Evolutionary conservation across 2,329 filamentous ascomycete species (phyloP).

Genomic region (Pyrenochaeta sp.): DNA sequence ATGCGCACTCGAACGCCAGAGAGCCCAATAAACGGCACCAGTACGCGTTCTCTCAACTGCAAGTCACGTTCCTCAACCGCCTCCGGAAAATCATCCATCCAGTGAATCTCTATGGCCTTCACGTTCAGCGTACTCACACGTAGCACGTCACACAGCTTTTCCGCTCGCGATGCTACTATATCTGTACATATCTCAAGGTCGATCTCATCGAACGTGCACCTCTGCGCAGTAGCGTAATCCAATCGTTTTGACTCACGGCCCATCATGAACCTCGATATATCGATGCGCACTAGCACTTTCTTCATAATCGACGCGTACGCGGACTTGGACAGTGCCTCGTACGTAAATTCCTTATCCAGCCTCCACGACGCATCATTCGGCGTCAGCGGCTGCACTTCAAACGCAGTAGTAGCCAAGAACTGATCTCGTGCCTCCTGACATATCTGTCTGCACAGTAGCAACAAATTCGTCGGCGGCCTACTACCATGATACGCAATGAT

Average conservation of each 20-base stretch:
- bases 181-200: slow-evolving; percentile 8
- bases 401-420: slow-evolving; percentile 8
- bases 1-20: slow-evolving; percentile 2
- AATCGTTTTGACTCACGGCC: background rate
- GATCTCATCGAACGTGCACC: slow-evolving; percentile 9
- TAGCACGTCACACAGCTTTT: slow-evolving; percentile 10
- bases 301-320: background rate
- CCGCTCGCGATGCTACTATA: slow-evolving; percentile 1
- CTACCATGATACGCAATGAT: slow-evolving; percentile 9
- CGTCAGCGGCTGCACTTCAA: slow-evolving; percentile 16
- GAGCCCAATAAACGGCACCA: slow-evolving; percentile 12
- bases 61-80: slow-evolving; percentile 3
- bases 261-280: slow-evolving; percentile 6
- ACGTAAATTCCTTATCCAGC: slow-evolving; percentile 9
- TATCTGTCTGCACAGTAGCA: slow-evolving; percentile 13
- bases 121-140: slow-evolving; percentile 8
- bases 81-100: slow-evolving; percentile 18
- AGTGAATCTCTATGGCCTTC: slow-evolving; percentile 13
- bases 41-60: slow-evolving; percentile 9
- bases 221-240: background rate
- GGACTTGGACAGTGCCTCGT: slow-evolving; percentile 6
- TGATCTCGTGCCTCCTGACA: slow-evolving; percentile 9
- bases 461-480: slow-evolving; percentile 6
- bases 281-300: slow-evolving; percentile 10
- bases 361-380: slow-evolving; percentile 8